Percentiles rank a stretch among this genome's conserved stretches.
These are phyloP conservation scores for Lentinula novae-zelandiae DNA, from an alignment of 1,284 basidiomycete genomes.

Conservation along the genomic window DNA sequence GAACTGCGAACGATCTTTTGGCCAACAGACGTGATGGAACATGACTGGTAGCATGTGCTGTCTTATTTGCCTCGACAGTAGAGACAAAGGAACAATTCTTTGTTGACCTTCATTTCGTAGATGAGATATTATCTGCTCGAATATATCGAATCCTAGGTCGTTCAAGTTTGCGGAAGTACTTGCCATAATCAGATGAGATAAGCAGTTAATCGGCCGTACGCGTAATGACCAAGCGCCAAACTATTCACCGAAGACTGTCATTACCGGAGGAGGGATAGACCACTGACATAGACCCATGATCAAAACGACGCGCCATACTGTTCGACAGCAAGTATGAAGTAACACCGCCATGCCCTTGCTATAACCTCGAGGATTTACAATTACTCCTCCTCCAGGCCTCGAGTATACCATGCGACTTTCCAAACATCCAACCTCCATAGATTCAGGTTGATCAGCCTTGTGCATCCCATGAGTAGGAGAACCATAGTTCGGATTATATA, in stretches of 20 bases:
- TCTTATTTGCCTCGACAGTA: conserved; percentile 6
- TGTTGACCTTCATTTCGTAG: not conserved
- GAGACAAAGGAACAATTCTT: conserved; percentile 2
- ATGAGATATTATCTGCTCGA: conserved; percentile 1
- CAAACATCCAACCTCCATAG: not conserved
- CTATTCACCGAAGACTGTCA: no score
- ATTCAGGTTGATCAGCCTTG: not conserved
- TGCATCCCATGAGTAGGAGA: not conserved
- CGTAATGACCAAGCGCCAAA: no score
- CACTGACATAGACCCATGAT: no score
- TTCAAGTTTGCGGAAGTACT: not conserved
- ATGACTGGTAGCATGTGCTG: conserved; percentile 2
- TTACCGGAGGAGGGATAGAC: no score
- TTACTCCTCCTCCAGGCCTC: not conserved
- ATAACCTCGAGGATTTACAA: not conserved
- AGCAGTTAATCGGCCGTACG: no score
- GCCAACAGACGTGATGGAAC: conserved; percentile 11
- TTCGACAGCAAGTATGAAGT: not conserved
- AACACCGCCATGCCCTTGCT: not conserved
- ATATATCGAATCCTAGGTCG: conserved; percentile 9
- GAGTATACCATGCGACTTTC: not conserved
- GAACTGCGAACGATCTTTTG: conserved; percentile 4
- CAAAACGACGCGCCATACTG: no score
- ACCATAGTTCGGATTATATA: not conserved
- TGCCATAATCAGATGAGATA: no score